Base-by-base conservation (phyloP, 331 rosid genomes). In the Cydonia oblonga region DNA sequence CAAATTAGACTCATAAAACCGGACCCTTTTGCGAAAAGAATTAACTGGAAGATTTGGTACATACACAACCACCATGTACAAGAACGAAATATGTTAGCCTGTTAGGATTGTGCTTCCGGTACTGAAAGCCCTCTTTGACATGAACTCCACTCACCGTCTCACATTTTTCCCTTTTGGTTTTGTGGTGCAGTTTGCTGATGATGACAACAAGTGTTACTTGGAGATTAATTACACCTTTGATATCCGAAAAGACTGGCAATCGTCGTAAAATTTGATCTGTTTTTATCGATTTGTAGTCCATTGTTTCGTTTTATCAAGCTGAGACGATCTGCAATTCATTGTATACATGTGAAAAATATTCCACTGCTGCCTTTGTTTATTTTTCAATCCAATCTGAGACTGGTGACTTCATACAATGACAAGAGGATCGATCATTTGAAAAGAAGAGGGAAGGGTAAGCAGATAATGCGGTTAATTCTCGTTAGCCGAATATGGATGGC, bases 191-290 rank as follows among this genome's bases (percentile, higher is more conserved):
- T 93, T 93, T 78, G 66, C 80, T 71, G 98, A 93, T 68, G 98
- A 93, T 64, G 98, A 93, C 84, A 81, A 93, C 86, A 93, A 89
- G 80, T 86, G 96, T 88, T 81, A 86, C 89, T 81, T 93, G 92
- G 97, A 91, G 90, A 89, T 93, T 83, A 91, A 91, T 79, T 93
- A 93, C 84, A 84, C 87, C 51, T 93, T 93, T 69, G 98, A 93
- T 42, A 93, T 93, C 82, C 78, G 83, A 74, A 93, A 84, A 84
- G 97, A 93, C 4, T 93, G 98, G 98, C 92, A 63, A 57, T 76
- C 83, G 33, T 61, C 78, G 64, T 84, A 68, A 80, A 46, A 6
- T 46, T 16, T 6, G 7, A 5, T 35, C 54, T 1, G 54, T 16
- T 49, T 49, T 49, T 49, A 49, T 49, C 20, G 54, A 49, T 16